Evolutionary conservation across 1,139 yeast species (phyloP).

Genomic region (Pichia sp.): DNA sequence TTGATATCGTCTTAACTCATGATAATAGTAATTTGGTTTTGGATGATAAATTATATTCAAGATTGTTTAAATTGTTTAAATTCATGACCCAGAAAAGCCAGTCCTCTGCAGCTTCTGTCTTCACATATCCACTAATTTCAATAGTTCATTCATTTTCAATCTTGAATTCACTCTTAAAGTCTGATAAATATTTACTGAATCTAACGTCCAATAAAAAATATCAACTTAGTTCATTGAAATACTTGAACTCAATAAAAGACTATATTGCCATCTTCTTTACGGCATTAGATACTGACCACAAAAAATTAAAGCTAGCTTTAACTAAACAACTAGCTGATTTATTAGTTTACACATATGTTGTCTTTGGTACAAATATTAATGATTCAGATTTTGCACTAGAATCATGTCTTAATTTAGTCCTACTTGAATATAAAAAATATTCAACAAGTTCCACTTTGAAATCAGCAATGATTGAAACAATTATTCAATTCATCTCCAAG

Average conservation of each 20-base stretch:
- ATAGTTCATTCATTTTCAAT: slow-evolving; percentile 26
- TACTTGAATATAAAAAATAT: slow-evolving; percentile 21
- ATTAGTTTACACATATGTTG: slow-evolving; percentile 26
- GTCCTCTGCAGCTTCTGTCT: slow-evolving; percentile 14
- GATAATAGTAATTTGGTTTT: slow-evolving; percentile 25
- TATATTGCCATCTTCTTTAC: slow-evolving; percentile 16
- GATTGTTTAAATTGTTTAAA: slow-evolving; percentile 27
- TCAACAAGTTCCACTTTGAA: slow-evolving; percentile 15
- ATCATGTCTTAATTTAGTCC: slow-evolving; percentile 18
- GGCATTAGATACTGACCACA: slow-evolving; percentile 25
- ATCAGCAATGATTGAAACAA: slow-evolving; percentile 25
- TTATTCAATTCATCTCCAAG: slow-evolving; percentile 26
- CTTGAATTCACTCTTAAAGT: slow-evolving; percentile 24
- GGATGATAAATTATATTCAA: slow-evolving; percentile 26
- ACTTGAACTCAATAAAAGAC: slow-evolving; percentile 19
- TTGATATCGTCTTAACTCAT: slow-evolving; percentile 25
- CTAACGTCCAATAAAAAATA: slow-evolving; percentile 21
- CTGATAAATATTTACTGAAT: slow-evolving; percentile 25
- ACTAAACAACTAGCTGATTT: slow-evolving; percentile 28
- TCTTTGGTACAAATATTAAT: slow-evolving; percentile 23
- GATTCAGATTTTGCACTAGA: slow-evolving; percentile 24
- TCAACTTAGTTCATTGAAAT: slow-evolving; percentile 15
- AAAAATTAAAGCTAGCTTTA: slow-evolving; percentile 25
- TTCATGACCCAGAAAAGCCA: slow-evolving; percentile 18
- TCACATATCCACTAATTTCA: slow-evolving; percentile 26